Percentiles rank a stretch among this genome's conserved stretches.
Evolutionary conservation across 768 basidiomycete species (phyloP).

Genomic region (Naganishia kalamii): DNA sequence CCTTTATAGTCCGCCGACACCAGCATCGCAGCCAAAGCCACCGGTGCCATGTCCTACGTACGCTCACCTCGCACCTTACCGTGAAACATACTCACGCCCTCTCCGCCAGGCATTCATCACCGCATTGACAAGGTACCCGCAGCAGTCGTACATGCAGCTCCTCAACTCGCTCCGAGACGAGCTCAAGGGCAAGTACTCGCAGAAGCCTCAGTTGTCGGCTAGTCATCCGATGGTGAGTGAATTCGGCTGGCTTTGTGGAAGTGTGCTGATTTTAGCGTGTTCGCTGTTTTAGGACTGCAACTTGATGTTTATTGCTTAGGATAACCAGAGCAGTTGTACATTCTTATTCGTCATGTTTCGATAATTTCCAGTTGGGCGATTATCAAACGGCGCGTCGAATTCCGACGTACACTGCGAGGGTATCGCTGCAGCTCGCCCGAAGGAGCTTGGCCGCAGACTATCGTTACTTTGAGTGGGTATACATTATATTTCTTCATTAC

Average conservation of each 20-base stretch:
- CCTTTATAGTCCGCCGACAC: conserved; percentile 48
- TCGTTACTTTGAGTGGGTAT: no score
- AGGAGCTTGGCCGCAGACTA: no score
- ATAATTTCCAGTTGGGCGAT: no score
- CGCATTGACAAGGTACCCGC: conserved; percentile 47
- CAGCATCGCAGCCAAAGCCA: conserved; percentile 49
- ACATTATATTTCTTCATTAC: not conserved
- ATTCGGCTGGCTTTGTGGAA: not conserved
- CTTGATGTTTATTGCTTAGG: conserved; percentile 16
- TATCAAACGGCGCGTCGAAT: no score
- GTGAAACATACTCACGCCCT: not conserved
- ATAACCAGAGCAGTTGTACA: not conserved
- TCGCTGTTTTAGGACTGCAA: conserved; percentile 8
- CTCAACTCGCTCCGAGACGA: conserved; percentile 48
- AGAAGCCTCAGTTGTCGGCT: conserved; percentile 49
- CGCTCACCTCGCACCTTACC: conserved; percentile 7
- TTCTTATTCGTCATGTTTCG: not conserved
- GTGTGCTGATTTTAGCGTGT: not conserved
- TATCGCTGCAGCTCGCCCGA: no score
- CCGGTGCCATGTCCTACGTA: conserved; percentile 52
- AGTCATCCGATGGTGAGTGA: conserved; percentile 38
- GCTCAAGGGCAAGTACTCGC: conserved; percentile 46
- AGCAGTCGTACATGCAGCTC: conserved; percentile 45
- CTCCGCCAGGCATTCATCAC: conserved; percentile 45
- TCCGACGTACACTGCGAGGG: no score